Percentiles rank a stretch among this genome's conserved stretches.
Conservation (phyloP, 2,329 filamentous ascomycete genomes). For the Botrytis aclada region DNA sequence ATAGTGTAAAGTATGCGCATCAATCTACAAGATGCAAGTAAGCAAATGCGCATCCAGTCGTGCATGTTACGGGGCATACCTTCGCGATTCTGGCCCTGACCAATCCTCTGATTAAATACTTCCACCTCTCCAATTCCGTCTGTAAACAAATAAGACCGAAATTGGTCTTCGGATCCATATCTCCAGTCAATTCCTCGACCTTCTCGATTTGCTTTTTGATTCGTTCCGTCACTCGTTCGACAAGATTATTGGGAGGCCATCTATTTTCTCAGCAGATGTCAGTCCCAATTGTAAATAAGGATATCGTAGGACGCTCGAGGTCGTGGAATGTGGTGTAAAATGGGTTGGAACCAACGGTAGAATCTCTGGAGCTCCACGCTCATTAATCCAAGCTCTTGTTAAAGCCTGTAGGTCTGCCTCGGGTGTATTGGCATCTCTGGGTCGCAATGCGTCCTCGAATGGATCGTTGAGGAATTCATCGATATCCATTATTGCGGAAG, state of each 20-base stretch:
- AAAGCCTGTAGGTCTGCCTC: slow-evolving; percentile 73
- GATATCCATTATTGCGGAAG: slow-evolving; percentile 4
- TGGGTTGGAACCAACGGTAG: slow-evolving; percentile 57
- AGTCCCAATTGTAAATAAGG: not conserved
- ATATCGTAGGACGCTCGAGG: not conserved
- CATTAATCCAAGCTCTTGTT: slow-evolving; percentile 89
- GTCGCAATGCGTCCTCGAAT: slow-evolving; percentile 22
- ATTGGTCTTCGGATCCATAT: slow-evolving; percentile 86
- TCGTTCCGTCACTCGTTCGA: slow-evolving; percentile 76
- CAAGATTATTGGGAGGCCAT: slow-evolving; percentile 67
- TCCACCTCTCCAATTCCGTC: slow-evolving; percentile 91
- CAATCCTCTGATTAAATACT: slow-evolving; percentile 65
- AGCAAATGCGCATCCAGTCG: slow-evolving; percentile 57
- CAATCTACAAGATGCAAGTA: slow-evolving; percentile 85
- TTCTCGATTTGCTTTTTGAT: slow-evolving; percentile 67
- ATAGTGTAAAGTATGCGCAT: slow-evolving; percentile 73
- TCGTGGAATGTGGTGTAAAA: slow-evolving; percentile 10
- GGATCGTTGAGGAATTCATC: slow-evolving; percentile 54
- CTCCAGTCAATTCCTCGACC: slow-evolving; percentile 74
- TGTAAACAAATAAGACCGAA: slow-evolving; percentile 93
- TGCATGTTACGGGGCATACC: not conserved
- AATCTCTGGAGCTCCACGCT: slow-evolving; percentile 86
- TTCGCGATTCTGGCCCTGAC: slow-evolving; percentile 20
- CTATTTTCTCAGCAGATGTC: slow-evolving; percentile 38
- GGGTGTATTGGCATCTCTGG: slow-evolving; percentile 64